These are phyloP conservation scores for Phaeomoniella chlamydospora DNA, from an alignment of 2,329 filamentous ascomycete genomes.

Conservation along the genomic window DNA sequence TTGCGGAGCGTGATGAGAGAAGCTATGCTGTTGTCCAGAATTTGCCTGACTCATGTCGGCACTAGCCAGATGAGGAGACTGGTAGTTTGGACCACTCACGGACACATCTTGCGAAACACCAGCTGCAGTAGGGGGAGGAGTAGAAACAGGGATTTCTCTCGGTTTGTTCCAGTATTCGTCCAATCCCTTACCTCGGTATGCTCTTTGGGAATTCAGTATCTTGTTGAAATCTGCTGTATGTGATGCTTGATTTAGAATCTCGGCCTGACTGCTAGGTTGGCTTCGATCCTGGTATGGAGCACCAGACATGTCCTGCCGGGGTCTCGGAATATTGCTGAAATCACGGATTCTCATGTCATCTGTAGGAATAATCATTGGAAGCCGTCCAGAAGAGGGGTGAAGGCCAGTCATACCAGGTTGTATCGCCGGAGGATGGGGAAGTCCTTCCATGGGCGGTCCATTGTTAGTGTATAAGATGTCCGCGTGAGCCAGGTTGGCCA, in stretches of 20 bases:
- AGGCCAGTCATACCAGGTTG: slow-evolving; percentile 50
- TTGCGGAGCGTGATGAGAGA: background rate
- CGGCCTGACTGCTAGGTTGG: slow-evolving; percentile 57
- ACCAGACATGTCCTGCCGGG: slow-evolving; percentile 79
- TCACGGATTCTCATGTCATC: slow-evolving; percentile 66
- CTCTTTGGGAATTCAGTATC: slow-evolving; percentile 63
- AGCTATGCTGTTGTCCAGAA: background rate
- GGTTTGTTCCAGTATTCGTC: slow-evolving; percentile 70
- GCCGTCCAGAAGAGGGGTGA: slow-evolving; percentile 47
- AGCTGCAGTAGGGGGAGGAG: slow-evolving; percentile 19
- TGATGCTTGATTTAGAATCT: slow-evolving; percentile 73
- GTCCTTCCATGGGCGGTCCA: slow-evolving; percentile 47
- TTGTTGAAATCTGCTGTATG: slow-evolving; percentile 89
- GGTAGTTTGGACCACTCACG: background rate
- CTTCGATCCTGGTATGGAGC: slow-evolving; percentile 78
- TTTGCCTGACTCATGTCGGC: background rate
- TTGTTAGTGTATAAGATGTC: slow-evolving; percentile 87
- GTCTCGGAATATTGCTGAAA: slow-evolving; percentile 69
- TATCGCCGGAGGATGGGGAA: slow-evolving; percentile 50
- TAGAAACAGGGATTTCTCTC: slow-evolving; percentile 58
- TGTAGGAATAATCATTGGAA: slow-evolving; percentile 74
- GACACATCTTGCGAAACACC: slow-evolving; percentile 1
- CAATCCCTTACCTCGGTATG: slow-evolving; percentile 64
- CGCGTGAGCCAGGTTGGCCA: slow-evolving; percentile 50
- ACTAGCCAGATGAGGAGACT: background rate